These are phyloP conservation scores for Brettanomyces sp. DNA, from an alignment of 805 yeast genomes.

Conservation along the genomic window DNA sequence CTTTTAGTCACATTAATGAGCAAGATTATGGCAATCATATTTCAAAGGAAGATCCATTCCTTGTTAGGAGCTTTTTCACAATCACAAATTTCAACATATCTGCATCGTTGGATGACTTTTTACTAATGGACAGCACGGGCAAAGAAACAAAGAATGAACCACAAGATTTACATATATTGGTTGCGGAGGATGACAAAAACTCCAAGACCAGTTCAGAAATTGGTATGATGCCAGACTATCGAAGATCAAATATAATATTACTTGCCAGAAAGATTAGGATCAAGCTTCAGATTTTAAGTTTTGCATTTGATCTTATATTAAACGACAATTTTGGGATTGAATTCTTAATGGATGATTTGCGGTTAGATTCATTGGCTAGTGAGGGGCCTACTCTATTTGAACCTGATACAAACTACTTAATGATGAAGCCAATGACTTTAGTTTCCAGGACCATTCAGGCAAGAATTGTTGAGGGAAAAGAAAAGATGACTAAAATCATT, in stretches of 20 bases:
- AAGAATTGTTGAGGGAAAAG: conserved; percentile 7
- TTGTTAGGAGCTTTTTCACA: conserved; percentile 15
- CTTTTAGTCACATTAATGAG: conserved; percentile 6
- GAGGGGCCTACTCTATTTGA: conserved; percentile 17
- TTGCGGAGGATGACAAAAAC: not conserved
- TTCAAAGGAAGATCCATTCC: conserved; percentile 9
- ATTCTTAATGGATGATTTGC: conserved; percentile 16
- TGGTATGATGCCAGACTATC: not conserved
- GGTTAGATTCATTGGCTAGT: conserved; percentile 18
- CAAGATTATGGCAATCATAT: conserved; percentile 5
- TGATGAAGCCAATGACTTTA: conserved; percentile 11
- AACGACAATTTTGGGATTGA: conserved; percentile 6
- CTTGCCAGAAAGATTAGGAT: conserved; percentile 3
- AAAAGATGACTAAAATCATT: conserved; percentile 6
- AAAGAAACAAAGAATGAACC: not conserved
- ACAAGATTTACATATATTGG: not conserved
- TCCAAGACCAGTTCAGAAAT: not conserved
- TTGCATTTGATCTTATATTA: conserved; percentile 9
- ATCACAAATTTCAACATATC: conserved; percentile 11
- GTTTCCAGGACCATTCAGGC: conserved; percentile 15
- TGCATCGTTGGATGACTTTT: conserved; percentile 11
- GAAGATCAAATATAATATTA: not conserved
- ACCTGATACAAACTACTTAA: conserved; percentile 1
- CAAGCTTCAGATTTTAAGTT: conserved; percentile 17
- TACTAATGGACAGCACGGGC: not conserved